Evolutionary conservation across 2,329 filamentous ascomycete genomes (phyloP).

Genomic region (Colletotrichum sp.): DNA sequence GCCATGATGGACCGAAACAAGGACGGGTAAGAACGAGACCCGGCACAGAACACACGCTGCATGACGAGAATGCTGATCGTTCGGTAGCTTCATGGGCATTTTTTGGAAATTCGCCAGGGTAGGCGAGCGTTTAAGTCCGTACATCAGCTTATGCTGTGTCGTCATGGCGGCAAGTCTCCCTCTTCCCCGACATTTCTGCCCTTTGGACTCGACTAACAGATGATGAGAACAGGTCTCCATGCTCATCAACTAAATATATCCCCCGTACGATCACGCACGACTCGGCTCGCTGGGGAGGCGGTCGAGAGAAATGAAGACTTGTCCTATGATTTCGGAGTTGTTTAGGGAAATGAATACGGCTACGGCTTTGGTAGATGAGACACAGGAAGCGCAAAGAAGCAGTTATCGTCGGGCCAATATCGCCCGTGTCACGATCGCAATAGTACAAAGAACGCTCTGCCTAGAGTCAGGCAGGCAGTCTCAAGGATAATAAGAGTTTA

Average conservation of each 20-base stretch:
- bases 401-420: background rate
- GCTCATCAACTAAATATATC: conserved; percentile 1
- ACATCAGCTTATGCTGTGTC: conserved; percentile 92
- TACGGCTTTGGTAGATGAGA: conserved; percentile 3
- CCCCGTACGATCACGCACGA: background rate
- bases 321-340: conserved; percentile 15
- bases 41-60: conserved; percentile 4
- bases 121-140: conserved; percentile 91
- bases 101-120: conserved; percentile 97
- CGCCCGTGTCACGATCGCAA: background rate
- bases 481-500: conserved; percentile 2
- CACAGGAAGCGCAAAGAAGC: background rate
- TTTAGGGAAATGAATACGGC: conserved; percentile 9
- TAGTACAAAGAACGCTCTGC: background rate
- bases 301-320: background rate
- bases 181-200: background rate
- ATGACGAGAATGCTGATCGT: background rate
- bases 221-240: background rate
- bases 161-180: conserved; percentile 79
- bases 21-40: conserved; percentile 68
- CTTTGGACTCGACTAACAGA: background rate
- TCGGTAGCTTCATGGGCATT: conserved; percentile 73
- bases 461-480: background rate
- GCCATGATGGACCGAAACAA: conserved; percentile 92
- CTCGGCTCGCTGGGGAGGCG: background rate